Percentiles rank a stretch among this genome's conserved stretches.
These are phyloP conservation scores for Eremomyces bilateralis DNA, from an alignment of 495 filamentous ascomycete species.

Conservation along the genomic window DNA sequence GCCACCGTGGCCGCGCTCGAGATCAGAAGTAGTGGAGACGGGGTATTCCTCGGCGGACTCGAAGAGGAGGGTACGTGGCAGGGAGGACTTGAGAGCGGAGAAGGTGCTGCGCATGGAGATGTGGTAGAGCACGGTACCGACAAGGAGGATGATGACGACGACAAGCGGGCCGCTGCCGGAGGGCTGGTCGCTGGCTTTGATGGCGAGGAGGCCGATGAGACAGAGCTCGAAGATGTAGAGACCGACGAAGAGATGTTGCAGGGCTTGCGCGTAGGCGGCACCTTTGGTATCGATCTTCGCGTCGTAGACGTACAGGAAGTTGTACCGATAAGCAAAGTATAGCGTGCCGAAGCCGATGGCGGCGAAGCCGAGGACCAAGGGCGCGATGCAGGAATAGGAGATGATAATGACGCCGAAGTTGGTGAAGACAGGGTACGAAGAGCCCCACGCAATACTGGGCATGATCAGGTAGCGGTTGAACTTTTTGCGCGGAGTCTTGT, in stretches of 20 bases:
- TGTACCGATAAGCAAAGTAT: slow-evolving; percentile 89
- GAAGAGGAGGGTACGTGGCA: slow-evolving; percentile 42
- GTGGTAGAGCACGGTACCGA: slow-evolving; percentile 70
- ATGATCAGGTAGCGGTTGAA: slow-evolving; percentile 46
- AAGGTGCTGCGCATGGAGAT: slow-evolving; percentile 58
- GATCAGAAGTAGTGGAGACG: slow-evolving; percentile 7
- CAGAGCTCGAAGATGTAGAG: slow-evolving; percentile 70
- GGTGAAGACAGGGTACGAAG: slow-evolving; percentile 67
- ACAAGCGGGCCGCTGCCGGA: slow-evolving; percentile 54
- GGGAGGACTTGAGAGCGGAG: slow-evolving; percentile 57
- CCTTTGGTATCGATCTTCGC: slow-evolving; percentile 77
- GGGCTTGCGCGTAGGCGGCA: slow-evolving; percentile 62
- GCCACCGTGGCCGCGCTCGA: slow-evolving; percentile 6
- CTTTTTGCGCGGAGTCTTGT: slow-evolving; percentile 54
- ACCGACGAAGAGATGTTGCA: slow-evolving; percentile 80
- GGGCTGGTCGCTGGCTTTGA: slow-evolving; percentile 22
- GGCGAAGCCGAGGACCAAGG: slow-evolving; percentile 71
- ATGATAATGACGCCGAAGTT: slow-evolving; percentile 70
- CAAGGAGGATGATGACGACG: slow-evolving; percentile 61
- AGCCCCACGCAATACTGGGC: slow-evolving; percentile 59
- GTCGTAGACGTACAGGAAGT: slow-evolving; percentile 80
- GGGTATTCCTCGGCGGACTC: slow-evolving; percentile 44
- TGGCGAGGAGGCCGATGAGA: slow-evolving; percentile 76
- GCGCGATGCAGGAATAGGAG: slow-evolving; percentile 77
- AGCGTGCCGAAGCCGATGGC: slow-evolving; percentile 67